Evolutionary conservation across 352 stramenopile species (phyloP).

Genomic region (Phytophthora quininea): DNA sequence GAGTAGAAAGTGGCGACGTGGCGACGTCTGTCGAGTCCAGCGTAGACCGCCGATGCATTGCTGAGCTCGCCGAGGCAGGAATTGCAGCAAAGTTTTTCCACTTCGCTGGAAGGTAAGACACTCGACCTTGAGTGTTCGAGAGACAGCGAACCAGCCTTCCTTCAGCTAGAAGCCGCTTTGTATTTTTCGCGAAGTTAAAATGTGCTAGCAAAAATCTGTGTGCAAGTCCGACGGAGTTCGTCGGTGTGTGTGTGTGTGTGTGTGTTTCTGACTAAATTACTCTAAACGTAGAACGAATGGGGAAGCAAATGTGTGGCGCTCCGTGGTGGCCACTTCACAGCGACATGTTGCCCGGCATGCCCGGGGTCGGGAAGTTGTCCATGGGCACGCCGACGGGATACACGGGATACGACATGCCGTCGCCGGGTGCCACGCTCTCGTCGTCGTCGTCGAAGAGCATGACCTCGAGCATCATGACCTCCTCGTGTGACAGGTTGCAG

Average conservation of each 20-base stretch:
- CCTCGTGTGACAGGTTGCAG: constrained; percentile 47
- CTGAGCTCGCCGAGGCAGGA: background rate
- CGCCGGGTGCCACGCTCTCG: constrained; percentile 15
- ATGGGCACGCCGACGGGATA: constrained; percentile 21
- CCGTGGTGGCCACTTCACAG: constrained; percentile 19
- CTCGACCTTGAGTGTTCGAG: too few species aligned
- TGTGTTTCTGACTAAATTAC: constrained; percentile 45
- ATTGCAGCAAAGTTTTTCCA: too few species aligned
- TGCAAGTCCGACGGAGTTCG: constrained; percentile 7
- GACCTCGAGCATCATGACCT: constrained; percentile 49
- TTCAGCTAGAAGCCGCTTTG: too few species aligned
- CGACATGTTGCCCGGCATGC: constrained; percentile 35
- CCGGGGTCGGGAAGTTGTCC: constrained; percentile 16
- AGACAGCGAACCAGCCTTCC: too few species aligned
- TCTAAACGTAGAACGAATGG: constrained; percentile 43
- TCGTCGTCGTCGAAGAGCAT: constrained; percentile 55
- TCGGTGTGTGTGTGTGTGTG: constrained; percentile 15
- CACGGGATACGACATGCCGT: constrained; percentile 10
- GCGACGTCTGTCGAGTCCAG: background rate
- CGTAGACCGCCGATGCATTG: background rate
- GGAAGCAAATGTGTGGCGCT: constrained; percentile 22
- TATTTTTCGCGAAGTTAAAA: background rate
- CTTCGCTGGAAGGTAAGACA: too few species aligned
- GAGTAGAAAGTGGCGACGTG: background rate
- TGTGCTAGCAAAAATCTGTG: constrained; percentile 27